phyloP scores from a whole-genome alignment of 2,329 filamentous ascomycete species.

The Trichoderma asperellum region DNA sequence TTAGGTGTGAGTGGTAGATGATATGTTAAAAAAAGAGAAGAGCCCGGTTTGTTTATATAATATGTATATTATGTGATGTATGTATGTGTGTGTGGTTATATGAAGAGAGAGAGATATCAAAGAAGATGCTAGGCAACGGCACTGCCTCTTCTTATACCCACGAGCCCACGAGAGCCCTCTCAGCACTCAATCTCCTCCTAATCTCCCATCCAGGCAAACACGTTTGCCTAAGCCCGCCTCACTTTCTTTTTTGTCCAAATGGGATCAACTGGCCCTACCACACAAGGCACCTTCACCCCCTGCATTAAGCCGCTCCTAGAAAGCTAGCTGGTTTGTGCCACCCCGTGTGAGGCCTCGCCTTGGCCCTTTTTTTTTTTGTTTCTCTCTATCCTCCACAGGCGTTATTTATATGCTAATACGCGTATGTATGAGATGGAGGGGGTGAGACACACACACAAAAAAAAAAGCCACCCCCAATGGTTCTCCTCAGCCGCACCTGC shows the following conservation, averaged over 20 bases:
- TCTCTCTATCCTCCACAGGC: neutral
- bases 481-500: constrained; percentile 14
- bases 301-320: neutral
- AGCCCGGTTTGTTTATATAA: neutral
- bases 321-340: neutral
- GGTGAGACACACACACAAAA: neutral
- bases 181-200: neutral
- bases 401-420: neutral
- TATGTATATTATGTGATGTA: neutral
- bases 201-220: neutral
- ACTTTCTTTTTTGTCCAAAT: neutral
- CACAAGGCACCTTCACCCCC: neutral
- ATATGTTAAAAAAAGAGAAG: neutral
- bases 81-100: neutral
- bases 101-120: neutral
- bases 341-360: constrained; percentile 17
- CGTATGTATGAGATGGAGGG: neutral
- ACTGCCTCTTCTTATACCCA: neutral
- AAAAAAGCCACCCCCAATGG: constrained; percentile 14
- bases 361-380: neutral
- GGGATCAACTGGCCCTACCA: neutral
- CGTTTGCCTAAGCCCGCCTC: constrained; percentile 6
- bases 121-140: neutral
- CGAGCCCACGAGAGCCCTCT: neutral
- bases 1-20: neutral